These are phyloP conservation scores for Synchytrium microbalum DNA, from an alignment of 371 early-diverging fungal genomes.

Conservation along the genomic window DNA sequence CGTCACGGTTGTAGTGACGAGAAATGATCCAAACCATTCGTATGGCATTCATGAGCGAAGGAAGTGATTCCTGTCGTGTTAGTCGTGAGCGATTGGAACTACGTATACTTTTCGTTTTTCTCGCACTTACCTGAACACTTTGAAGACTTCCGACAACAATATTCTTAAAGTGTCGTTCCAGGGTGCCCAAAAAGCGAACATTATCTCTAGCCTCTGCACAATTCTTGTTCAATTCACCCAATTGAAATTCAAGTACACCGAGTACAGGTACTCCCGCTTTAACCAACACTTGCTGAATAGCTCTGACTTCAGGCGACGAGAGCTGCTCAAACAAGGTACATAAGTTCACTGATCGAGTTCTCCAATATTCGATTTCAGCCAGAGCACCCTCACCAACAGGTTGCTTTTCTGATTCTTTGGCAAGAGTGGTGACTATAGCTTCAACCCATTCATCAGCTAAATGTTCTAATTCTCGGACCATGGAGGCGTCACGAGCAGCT, in stretches of 20 bases:
- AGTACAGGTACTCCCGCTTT: constrained; percentile 7
- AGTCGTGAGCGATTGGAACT: background rate
- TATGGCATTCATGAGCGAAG: constrained; percentile 46
- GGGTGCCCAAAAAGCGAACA: constrained; percentile 48
- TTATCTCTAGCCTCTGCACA: constrained; percentile 53
- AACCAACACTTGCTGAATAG: constrained; percentile 32
- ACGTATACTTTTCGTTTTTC: background rate
- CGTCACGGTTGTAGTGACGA: constrained; percentile 52
- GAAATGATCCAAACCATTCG: constrained; percentile 60
- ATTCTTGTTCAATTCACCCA: constrained; percentile 43
- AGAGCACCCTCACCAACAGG: constrained; percentile 47
- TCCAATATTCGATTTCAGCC: constrained; percentile 52
- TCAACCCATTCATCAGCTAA: constrained; percentile 49
- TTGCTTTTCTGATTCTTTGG: constrained; percentile 35
- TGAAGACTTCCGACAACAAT: constrained; percentile 38
- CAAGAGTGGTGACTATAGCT: constrained; percentile 32
- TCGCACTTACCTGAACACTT: constrained; percentile 30
- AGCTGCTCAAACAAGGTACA: constrained; percentile 49
- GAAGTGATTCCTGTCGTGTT: constrained; percentile 38
- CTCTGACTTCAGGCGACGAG: constrained; percentile 38
- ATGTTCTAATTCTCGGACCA: constrained; percentile 28
- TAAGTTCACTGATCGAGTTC: constrained; percentile 40
- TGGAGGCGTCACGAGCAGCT: constrained; percentile 24
- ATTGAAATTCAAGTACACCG: constrained; percentile 36
- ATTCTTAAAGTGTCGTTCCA: constrained; percentile 52